Evolutionary conservation across 1,139 yeast species (phyloP).

Genomic region (Pichia cactophila): DNA sequence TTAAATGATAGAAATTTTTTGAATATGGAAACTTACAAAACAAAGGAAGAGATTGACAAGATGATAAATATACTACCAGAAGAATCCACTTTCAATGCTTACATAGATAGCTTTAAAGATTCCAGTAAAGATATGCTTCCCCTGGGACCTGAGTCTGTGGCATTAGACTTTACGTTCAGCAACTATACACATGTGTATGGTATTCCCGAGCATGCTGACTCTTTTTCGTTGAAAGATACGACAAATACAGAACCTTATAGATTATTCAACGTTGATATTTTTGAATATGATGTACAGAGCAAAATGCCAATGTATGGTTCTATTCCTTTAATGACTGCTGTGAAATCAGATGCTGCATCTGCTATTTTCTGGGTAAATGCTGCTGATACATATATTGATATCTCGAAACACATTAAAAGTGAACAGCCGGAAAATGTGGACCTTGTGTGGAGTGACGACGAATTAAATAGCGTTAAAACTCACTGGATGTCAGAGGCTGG

Average conservation of each 20-base stretch:
- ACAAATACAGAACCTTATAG: conserved; percentile 62
- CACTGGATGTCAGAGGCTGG: conserved; percentile 98
- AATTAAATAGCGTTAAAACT: conserved; percentile 32
- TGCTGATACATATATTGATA: conserved; percentile 88
- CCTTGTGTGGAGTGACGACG: conserved; percentile 6
- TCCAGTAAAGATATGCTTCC: conserved; percentile 54
- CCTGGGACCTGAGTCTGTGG: conserved; percentile 88
- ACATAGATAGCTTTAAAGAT: conserved; percentile 54
- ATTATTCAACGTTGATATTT: conserved; percentile 84
- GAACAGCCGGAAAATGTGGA: conserved; percentile 9
- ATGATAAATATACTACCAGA: conserved; percentile 40
- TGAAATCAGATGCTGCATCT: conserved; percentile 47
- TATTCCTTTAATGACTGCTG: conserved; percentile 79
- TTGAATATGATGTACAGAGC: conserved; percentile 80
- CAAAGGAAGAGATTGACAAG: conserved; percentile 28
- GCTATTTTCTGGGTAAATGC: conserved; percentile 90
- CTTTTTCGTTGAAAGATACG: conserved; percentile 67
- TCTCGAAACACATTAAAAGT: conserved; percentile 32
- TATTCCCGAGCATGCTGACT: conserved; percentile 91
- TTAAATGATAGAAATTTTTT: conserved; percentile 64
- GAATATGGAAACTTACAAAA: conserved; percentile 74
- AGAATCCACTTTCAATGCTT: conserved; percentile 53
- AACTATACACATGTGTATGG: conserved; percentile 70
- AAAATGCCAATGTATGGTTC: conserved; percentile 91
- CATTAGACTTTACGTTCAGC: conserved; percentile 61